phyloP scores from a whole-genome alignment of 371 early-diverging fungal species.

The Saksenaea vasiformis region DNA sequence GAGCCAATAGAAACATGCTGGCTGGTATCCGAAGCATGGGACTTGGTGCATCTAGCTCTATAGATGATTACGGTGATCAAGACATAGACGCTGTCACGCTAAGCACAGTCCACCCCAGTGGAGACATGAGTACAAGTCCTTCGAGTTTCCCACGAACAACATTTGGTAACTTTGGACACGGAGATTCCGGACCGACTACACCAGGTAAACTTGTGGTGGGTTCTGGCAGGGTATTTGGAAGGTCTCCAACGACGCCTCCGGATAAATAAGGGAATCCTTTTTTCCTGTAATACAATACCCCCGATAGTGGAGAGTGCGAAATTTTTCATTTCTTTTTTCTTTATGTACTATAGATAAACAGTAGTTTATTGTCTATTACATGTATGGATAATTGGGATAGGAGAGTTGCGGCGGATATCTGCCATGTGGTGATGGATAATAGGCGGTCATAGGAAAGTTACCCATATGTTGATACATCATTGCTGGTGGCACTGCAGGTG shows the following conservation, averaged over 20 bases:
- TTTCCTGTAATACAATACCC: neutral
- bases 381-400: neutral
- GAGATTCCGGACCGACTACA: neutral
- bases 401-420: neutral
- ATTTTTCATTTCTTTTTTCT: neutral
- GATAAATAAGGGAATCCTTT: constrained; percentile 5
- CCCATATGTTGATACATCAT: neutral
- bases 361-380: neutral
- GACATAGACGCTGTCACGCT: constrained; percentile 36
- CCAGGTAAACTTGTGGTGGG: constrained; percentile 24
- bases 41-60: constrained; percentile 13
- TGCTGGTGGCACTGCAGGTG: neutral
- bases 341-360: neutral
- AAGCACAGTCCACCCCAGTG: constrained; percentile 27
- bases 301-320: neutral
- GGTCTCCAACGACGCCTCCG: constrained; percentile 31
- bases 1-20: constrained; percentile 43
- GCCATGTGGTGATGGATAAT: neutral
- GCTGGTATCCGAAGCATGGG: constrained; percentile 40
- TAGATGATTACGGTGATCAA: constrained; percentile 19
- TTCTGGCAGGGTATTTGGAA: constrained; percentile 49
- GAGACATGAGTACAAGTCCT: neutral
- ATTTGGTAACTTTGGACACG: neutral
- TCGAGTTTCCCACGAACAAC: constrained; percentile 2
- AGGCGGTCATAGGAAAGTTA: neutral